phyloP scores from a whole-genome alignment of 202 grass and related monocot genomes.

The Dendrocalamus latiflorus region DNA sequence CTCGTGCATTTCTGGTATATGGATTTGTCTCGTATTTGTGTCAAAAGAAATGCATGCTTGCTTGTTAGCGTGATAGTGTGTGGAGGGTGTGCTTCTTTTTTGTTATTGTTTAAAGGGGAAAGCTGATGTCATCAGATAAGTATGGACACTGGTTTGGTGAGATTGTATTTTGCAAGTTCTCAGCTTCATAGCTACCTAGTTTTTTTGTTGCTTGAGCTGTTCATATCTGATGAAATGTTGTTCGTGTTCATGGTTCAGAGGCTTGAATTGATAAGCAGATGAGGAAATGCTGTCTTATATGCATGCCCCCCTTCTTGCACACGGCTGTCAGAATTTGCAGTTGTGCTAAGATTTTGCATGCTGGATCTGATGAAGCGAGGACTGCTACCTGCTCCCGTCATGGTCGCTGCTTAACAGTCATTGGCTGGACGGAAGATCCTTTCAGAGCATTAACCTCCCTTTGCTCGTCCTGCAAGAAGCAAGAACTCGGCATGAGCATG shows the following conservation, averaged over 20 bases:
- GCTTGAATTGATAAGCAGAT: background rate
- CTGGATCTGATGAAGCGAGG: background rate
- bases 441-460: background rate
- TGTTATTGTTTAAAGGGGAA: background rate
- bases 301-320: background rate
- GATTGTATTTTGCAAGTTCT: background rate
- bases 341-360: background rate
- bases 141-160: conserved; percentile 35
- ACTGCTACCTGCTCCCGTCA: background rate
- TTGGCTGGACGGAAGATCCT: no score
- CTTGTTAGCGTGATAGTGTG: background rate
- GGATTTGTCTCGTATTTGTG: background rate
- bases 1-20: background rate
- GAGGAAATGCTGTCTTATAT: background rate
- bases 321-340: background rate
- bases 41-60: conserved; percentile 14
- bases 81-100: background rate
- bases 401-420: background rate
- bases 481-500: background rate
- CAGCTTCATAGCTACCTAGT: background rate
- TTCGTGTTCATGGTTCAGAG: background rate
- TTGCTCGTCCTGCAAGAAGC: no score
- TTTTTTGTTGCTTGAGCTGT: background rate
- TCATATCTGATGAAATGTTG: background rate
- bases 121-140: background rate